These are phyloP conservation scores for Bothriochloa decipiens DNA, from an alignment of 176 grass and related monocot genomes.

Conservation along the genomic window DNA sequence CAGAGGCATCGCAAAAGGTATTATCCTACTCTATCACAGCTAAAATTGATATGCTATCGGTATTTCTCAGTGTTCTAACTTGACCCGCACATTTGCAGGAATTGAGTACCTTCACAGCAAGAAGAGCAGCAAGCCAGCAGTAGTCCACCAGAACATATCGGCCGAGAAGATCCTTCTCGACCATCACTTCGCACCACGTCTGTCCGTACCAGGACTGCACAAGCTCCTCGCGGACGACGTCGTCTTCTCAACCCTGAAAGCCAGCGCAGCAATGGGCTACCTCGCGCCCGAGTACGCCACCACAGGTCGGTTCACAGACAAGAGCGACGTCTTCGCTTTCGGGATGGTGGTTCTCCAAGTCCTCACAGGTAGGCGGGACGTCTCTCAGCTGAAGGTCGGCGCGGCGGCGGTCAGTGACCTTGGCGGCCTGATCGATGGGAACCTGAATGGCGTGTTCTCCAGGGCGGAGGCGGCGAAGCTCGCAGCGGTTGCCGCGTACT, in stretches of 20 bases:
- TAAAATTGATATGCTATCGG: neutral
- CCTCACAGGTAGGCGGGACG: conserved; percentile 65
- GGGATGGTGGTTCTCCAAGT: conserved; percentile 80
- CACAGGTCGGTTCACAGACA: conserved; percentile 83
- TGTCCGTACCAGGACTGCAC: conserved; percentile 77
- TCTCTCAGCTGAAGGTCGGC: conserved; percentile 49
- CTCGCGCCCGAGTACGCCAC: conserved; percentile 78
- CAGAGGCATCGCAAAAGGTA: conserved; percentile 90
- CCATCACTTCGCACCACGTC: conserved; percentile 58
- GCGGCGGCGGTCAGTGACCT: conserved; percentile 31
- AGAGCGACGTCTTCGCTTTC: conserved; percentile 90
- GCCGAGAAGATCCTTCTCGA: conserved; percentile 85
- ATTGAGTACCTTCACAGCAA: conserved; percentile 84
- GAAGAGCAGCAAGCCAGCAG: conserved; percentile 64
- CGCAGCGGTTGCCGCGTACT: conserved; percentile 44
- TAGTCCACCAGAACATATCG: conserved; percentile 93
- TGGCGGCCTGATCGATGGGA: conserved; percentile 56
- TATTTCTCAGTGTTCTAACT: too few species aligned
- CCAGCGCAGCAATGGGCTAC: conserved; percentile 92
- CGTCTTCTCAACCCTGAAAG: conserved; percentile 84
- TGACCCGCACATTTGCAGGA: conserved; percentile 61
- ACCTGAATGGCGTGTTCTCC: conserved; percentile 51
- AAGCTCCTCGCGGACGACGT: conserved; percentile 90
- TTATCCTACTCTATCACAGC: neutral
- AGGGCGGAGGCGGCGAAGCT: conserved; percentile 70